Base-by-base conservation (phyloP, 164 flowering plant genomes). In the Annona squamosa region DNA sequence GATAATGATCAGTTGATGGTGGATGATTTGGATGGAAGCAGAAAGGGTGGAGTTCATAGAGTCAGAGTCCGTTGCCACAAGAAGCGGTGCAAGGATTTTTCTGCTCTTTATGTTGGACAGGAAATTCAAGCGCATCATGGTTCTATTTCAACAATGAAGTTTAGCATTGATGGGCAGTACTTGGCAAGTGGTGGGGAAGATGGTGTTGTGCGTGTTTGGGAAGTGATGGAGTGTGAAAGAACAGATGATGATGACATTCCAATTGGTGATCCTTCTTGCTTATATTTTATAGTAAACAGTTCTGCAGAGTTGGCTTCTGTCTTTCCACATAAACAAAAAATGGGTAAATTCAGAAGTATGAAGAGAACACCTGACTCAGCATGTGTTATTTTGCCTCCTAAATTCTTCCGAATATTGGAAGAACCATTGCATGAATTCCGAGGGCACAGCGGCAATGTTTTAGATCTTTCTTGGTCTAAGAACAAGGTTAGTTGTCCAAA, bases 131-230 rank as follows among this genome's bases (percentile, higher is more conserved):
- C 97, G 2, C 99, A 95, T 73, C 74, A 84, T 13, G 99, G 99
- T 70, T 73, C 91, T 59, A 91, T 95, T 56, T 76, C 84, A 83
- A 77, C 94, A 0, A 90, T 95, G 99, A 95, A 95, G 75, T 95
- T 95, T 75, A 95, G 98, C 81, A 89, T 80, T 65, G 94, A 95
- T 84, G 98, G 98, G 19, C 83, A 84, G 78, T 90, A 84, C 78
- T 80, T 95, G 70, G 98, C 98, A 19, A 93, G 89, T 78, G 99
- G 89, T 7, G 97, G 99, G 42, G 95, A 90, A 79, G 99, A 95
- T 81, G 81, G 89, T 56, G 65, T 95, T 70, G 92, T 95, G 43
- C 84, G 94, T 44, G 68, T 91, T 9, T 95, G 99, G 99, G 82
- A 84, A 75, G 97, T 95, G 67, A 78, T 87, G 71, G 97, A 91